These are phyloP conservation scores for Aristolochia contorta DNA, from an alignment of 164 flowering plant species.

Conservation along the genomic window DNA sequence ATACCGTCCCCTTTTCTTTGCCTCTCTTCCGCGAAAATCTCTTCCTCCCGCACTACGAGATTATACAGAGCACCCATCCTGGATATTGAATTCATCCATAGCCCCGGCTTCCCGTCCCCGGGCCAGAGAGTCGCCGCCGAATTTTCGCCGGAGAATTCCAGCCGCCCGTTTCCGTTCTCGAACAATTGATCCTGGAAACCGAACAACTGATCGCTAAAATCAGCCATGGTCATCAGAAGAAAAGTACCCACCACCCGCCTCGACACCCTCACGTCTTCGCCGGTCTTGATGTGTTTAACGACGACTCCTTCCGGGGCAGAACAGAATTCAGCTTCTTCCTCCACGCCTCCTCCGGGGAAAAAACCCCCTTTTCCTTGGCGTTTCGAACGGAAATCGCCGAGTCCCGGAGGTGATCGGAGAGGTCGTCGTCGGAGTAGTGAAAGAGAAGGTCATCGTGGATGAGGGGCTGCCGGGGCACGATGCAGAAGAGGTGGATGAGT, in stretches of 20 bases:
- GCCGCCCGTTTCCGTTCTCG: constrained; percentile 52
- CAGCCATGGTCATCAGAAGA: constrained; percentile 81
- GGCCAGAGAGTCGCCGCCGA: constrained; percentile 56
- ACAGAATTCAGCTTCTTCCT: constrained; percentile 49
- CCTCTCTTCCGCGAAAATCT: constrained; percentile 39
- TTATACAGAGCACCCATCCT: constrained; percentile 73
- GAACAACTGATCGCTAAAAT: constrained; percentile 82
- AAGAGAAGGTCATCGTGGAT: constrained; percentile 83
- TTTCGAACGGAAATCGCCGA: constrained; percentile 40
- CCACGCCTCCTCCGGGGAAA: constrained; percentile 46
- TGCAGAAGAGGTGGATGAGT: constrained; percentile 71
- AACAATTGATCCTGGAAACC: constrained; percentile 75
- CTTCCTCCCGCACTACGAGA: constrained; percentile 68
- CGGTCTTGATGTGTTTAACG: constrained; percentile 77
- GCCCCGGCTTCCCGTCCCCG: constrained; percentile 86
- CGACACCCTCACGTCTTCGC: constrained; percentile 56
- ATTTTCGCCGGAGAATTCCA: constrained; percentile 59
- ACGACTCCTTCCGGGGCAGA: constrained; percentile 48
- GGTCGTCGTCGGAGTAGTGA: constrained; percentile 51
- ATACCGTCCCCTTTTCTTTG: constrained; percentile 16
- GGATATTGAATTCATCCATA: constrained; percentile 80
- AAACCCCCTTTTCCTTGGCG: constrained; percentile 28
- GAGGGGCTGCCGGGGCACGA: constrained; percentile 72
- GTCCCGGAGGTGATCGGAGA: constrained; percentile 41
- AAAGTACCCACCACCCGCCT: constrained; percentile 65